These are phyloP conservation scores for Thraustotheca clavata DNA, from an alignment of 352 stramenopile genomes.

Conservation along the genomic window DNA sequence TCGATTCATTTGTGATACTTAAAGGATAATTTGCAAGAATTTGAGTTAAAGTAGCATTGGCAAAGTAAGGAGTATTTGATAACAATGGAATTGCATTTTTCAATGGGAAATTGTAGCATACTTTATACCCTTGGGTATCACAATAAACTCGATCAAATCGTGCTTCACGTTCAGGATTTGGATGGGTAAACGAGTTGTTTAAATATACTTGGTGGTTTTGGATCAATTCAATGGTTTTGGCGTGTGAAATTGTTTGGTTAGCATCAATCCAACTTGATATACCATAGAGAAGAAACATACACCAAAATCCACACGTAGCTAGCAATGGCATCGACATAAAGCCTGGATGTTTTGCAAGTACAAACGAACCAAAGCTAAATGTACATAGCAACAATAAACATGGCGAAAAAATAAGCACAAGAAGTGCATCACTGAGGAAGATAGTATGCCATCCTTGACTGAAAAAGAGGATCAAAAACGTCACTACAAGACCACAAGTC, in stretches of 20 bases:
- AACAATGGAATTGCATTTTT: not conserved
- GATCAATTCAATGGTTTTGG: not conserved
- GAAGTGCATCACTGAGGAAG: slow-evolving; percentile 1
- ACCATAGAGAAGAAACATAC: not conserved
- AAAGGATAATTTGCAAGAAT: not conserved
- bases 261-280: not conserved
- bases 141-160: not conserved
- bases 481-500: not conserved
- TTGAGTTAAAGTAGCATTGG: not conserved
- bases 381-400: not conserved
- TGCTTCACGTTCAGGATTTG: not conserved
- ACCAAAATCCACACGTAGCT: not conserved
- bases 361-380: not conserved
- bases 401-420: not conserved
- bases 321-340: not conserved
- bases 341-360: not conserved
- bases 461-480: slow-evolving; percentile 2
- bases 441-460: not conserved
- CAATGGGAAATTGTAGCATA: not conserved
- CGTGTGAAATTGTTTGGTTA: not conserved
- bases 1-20: not conserved
- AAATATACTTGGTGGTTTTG: not conserved
- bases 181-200: not conserved
- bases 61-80: not conserved
- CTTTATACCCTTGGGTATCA: not conserved